Conservation (phyloP, 1,284 basidiomycete genomes). For the Cutaneotrichosporon sp. region DNA sequence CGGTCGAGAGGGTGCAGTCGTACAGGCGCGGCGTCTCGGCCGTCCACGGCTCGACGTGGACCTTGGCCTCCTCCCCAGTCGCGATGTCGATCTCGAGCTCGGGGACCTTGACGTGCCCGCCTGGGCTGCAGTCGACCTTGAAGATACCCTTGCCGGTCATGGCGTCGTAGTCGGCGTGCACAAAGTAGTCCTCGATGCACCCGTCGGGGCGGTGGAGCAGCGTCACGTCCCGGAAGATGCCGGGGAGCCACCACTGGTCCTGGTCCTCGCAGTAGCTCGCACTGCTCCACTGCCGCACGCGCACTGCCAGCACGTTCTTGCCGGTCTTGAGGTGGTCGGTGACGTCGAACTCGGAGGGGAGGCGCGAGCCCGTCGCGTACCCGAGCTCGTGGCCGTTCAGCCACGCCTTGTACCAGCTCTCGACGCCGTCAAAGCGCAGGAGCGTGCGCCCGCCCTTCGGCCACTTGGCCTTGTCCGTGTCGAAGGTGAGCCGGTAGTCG, state of each 20-base stretch:
- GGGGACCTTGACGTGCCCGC: slow-evolving; percentile 22
- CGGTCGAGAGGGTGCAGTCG: slow-evolving; percentile 1
- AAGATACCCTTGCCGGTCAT: slow-evolving; percentile 22
- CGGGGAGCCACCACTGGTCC: slow-evolving; percentile 36
- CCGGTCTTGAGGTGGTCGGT: slow-evolving; percentile 4
- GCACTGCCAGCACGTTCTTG: slow-evolving; percentile 23
- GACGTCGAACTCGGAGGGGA: slow-evolving; percentile 31
- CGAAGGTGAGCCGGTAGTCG: slow-evolving; percentile 19
- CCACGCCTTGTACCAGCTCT: slow-evolving; percentile 33
- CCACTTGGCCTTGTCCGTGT: slow-evolving; percentile 11
- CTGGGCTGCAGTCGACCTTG: slow-evolving; percentile 24
- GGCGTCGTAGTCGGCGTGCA: slow-evolving; percentile 26
- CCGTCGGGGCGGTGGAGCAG: slow-evolving; percentile 26
- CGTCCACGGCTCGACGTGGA: slow-evolving; percentile 27
- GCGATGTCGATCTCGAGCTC: slow-evolving; percentile 28
- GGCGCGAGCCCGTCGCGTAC: slow-evolving; percentile 21
- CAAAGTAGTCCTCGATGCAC: slow-evolving; percentile 26
- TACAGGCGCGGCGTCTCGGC: slow-evolving; percentile 31
- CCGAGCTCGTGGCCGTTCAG: slow-evolving; percentile 29
- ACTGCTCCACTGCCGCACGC: slow-evolving; percentile 30
- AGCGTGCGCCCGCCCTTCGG: slow-evolving; percentile 14
- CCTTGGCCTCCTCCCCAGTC: slow-evolving; percentile 9
- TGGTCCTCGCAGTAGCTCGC: slow-evolving; percentile 31
- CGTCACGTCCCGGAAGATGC: slow-evolving; percentile 32
- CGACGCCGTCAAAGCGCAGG: slow-evolving; percentile 34